Evolutionary conservation across 2,329 filamentous ascomycete genomes (phyloP).

Genomic region (Monilinia fructicola): DNA sequence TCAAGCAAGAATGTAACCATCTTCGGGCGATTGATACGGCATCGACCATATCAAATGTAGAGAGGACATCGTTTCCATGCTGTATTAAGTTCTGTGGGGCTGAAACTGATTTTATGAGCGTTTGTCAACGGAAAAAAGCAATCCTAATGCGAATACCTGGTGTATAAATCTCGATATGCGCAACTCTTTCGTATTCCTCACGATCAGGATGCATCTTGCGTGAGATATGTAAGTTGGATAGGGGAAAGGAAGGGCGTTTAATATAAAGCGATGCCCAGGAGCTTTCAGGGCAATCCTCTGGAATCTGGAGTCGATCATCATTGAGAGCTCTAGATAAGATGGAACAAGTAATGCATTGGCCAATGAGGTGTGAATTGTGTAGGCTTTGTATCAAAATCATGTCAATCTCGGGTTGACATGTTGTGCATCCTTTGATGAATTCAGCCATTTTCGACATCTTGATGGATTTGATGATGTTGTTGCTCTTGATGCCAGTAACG

Average conservation of each 20-base stretch:
- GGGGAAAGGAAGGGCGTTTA: not conserved
- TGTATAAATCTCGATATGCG: not conserved
- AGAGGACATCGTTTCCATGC: not conserved
- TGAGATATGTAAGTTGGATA: not conserved
- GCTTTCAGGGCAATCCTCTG: not conserved
- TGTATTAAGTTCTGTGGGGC: not conserved
- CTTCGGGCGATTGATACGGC: not conserved
- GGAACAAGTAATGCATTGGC: not conserved
- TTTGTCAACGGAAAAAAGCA: not conserved
- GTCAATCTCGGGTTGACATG: not conserved
- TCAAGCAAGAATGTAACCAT: not conserved
- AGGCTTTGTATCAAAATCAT: not conserved
- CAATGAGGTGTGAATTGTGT: not conserved
- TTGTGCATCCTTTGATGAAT: not conserved
- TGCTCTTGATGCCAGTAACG: not conserved
- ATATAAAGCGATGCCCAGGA: slow-evolving; percentile 1
- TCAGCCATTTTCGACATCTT: not conserved
- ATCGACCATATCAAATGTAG: not conserved
- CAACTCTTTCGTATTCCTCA: not conserved
- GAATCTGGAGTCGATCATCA: not conserved
- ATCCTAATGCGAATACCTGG: not conserved
- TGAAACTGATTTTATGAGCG: not conserved
- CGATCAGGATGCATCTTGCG: not conserved
- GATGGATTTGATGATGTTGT: not conserved
- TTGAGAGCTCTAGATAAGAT: not conserved